These are phyloP conservation scores for Passalora sequoiae DNA, from an alignment of 2,329 filamentous ascomycete genomes.

Conservation along the genomic window DNA sequence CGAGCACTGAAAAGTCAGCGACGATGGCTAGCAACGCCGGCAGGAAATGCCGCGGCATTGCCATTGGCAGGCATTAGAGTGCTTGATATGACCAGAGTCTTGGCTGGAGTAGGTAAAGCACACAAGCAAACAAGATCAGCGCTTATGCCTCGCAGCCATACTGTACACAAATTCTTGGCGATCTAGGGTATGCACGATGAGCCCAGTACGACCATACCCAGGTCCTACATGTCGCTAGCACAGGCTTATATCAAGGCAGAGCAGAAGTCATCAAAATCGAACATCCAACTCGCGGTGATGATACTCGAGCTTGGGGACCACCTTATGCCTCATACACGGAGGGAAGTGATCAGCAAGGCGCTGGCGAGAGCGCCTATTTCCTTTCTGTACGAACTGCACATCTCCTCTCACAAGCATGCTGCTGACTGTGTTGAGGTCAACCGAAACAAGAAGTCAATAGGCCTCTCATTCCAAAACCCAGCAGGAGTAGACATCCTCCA, in stretches of 20 bases:
- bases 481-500: slow-evolving; percentile 83
- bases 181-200: slow-evolving; percentile 69
- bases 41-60: slow-evolving; percentile 44
- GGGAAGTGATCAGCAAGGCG: slow-evolving; percentile 51
- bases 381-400: slow-evolving; percentile 58
- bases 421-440: slow-evolving; percentile 62
- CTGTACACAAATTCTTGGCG: slow-evolving; percentile 92
- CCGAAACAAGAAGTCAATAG: slow-evolving; percentile 93
- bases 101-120: slow-evolving; percentile 66
- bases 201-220: slow-evolving; percentile 29
- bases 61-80: slow-evolving; percentile 84
- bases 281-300: slow-evolving; percentile 84
- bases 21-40: slow-evolving; percentile 41
- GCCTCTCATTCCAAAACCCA: slow-evolving; percentile 80
- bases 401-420: background rate
- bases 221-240: slow-evolving; percentile 31
- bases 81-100: slow-evolving; percentile 91
- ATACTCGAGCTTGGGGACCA: slow-evolving; percentile 93
- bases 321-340: slow-evolving; percentile 75
- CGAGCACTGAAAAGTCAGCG: slow-evolving; percentile 17
- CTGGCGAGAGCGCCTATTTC: slow-evolving; percentile 93
- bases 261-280: slow-evolving; percentile 98
- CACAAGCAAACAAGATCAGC: background rate
- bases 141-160: slow-evolving; percentile 63
- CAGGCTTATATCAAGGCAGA: slow-evolving; percentile 42